Evolutionary conservation across 2,329 filamentous ascomycete species (phyloP).

Genomic region (Ampelomyces quisqualis): DNA sequence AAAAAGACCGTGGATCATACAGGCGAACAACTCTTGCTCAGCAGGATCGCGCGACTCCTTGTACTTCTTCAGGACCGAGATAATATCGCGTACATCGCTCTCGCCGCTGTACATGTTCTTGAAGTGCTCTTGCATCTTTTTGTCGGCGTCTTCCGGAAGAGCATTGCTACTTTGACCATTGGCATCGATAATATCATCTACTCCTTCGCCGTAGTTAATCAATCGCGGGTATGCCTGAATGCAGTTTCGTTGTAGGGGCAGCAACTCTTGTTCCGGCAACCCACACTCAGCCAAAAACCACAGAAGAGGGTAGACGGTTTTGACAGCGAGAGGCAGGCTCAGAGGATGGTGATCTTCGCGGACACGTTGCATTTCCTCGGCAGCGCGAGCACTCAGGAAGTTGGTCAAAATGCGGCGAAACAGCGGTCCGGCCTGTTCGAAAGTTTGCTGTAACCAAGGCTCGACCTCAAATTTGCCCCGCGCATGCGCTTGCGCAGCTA

Average conservation of each 20-base stretch:
- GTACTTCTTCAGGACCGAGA: conserved; percentile 80
- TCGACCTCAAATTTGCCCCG: conserved; percentile 77
- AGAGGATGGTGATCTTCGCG: conserved; percentile 66
- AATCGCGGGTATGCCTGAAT: conserved; percentile 90
- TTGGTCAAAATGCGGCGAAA: conserved; percentile 72
- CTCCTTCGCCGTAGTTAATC: conserved; percentile 94
- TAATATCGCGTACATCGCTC: conserved; percentile 79
- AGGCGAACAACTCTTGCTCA: conserved; percentile 93
- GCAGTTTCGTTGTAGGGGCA: conserved; percentile 79
- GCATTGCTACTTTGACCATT: conserved; percentile 82
- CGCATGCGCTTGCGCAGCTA: conserved; percentile 81
- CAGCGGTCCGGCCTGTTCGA: conserved; percentile 62
- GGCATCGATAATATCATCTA: conserved; percentile 84
- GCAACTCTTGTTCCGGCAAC: conserved; percentile 67
- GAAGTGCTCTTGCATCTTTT: conserved; percentile 95
- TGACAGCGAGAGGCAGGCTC: conserved; percentile 76
- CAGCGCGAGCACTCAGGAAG: conserved; percentile 81
- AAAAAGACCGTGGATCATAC: conserved; percentile 97
- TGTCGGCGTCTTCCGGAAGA: conserved; percentile 75
- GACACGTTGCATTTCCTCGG: conserved; percentile 74
- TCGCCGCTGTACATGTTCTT: conserved; percentile 97
- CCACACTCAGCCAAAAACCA: conserved; percentile 65
- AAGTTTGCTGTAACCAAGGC: conserved; percentile 74
- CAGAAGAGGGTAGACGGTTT: conserved; percentile 79
- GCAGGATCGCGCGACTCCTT: conserved; percentile 81